Conservation (phyloP, 139 green algal genomes). For the Mesotaenium endlicherianum region DNA sequence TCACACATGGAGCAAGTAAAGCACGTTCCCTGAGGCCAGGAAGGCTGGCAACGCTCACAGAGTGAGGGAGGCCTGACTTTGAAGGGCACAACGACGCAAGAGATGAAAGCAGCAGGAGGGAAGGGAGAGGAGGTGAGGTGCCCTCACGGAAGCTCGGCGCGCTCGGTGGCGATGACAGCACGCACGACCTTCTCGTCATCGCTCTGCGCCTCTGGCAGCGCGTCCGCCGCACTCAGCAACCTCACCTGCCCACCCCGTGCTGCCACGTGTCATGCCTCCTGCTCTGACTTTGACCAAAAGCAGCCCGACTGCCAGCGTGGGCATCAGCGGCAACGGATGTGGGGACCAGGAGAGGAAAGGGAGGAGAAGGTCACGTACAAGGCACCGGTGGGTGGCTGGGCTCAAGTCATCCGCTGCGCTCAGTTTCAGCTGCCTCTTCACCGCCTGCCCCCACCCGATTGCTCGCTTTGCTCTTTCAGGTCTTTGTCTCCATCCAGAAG, state of each 20-base stretch:
- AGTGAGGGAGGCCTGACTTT: neutral
- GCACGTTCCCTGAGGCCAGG: neutral
- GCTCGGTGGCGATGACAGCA: slow-evolving; percentile 18
- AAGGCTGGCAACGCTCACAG: neutral
- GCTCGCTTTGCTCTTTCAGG: neutral
- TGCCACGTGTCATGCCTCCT: no score
- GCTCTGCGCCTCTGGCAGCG: neutral
- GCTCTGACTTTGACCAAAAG: no score
- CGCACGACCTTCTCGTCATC: slow-evolving; percentile 28
- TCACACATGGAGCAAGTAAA: neutral
- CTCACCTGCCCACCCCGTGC: no score
- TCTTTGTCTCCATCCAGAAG: neutral
- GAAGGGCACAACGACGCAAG: no score
- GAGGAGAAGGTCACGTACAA: no score
- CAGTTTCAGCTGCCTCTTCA: neutral
- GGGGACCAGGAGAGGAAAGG: neutral
- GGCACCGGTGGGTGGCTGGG: no score
- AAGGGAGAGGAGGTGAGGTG: no score
- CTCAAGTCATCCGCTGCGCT: neutral
- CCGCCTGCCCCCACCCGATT: neutral
- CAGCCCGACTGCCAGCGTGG: no score
- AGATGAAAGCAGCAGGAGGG: no score
- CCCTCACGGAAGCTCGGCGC: slow-evolving; percentile 24
- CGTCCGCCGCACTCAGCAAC: slow-evolving; percentile 25
- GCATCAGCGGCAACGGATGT: neutral